Percentiles rank a stretch among this genome's conserved stretches.
These are phyloP conservation scores for Phialocephala subalpina DNA, from an alignment of 2,329 filamentous ascomycete species.

Conservation along the genomic window DNA sequence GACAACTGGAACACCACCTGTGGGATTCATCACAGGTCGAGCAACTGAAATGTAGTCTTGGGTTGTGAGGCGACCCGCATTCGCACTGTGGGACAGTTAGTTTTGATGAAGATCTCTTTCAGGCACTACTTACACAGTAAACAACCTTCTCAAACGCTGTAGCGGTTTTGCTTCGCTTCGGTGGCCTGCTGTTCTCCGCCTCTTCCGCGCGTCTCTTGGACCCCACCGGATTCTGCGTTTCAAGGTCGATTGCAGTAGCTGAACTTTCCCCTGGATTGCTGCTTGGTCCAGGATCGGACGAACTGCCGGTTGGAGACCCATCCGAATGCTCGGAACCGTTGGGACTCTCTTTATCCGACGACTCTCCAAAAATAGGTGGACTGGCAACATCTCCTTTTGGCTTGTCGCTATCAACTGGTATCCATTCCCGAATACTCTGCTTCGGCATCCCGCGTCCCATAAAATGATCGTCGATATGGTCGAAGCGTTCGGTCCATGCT, in stretches of 20 bases:
- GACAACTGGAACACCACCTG: constrained; percentile 30
- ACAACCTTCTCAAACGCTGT: not conserved
- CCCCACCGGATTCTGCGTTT: not conserved
- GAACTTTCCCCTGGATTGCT: constrained; percentile 18
- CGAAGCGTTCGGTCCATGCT: constrained; percentile 66
- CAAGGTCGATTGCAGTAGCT: constrained; percentile 17
- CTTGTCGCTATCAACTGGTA: constrained; percentile 38
- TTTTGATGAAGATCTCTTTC: not conserved
- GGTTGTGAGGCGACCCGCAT: constrained; percentile 31
- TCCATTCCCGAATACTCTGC: constrained; percentile 64
- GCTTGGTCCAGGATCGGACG: constrained; percentile 16
- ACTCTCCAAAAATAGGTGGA: constrained; percentile 5
- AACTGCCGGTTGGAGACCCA: constrained; percentile 11
- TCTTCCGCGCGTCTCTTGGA: not conserved
- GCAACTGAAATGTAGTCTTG: constrained; percentile 28
- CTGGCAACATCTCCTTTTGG: constrained; percentile 26
- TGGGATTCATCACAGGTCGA: constrained; percentile 28
- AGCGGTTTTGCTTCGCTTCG: not conserved
- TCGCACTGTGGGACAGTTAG: constrained; percentile 28
- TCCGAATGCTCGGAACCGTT: constrained; percentile 9
- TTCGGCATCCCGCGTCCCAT: constrained; percentile 52
- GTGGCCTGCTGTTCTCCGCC: not conserved
- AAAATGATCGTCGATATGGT: constrained; percentile 82
- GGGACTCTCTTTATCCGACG: not conserved
- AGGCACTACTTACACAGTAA: not conserved